Evolutionary conservation across 2,329 filamentous ascomycete species (phyloP).

Genomic region (Colletotrichum phormii): DNA sequence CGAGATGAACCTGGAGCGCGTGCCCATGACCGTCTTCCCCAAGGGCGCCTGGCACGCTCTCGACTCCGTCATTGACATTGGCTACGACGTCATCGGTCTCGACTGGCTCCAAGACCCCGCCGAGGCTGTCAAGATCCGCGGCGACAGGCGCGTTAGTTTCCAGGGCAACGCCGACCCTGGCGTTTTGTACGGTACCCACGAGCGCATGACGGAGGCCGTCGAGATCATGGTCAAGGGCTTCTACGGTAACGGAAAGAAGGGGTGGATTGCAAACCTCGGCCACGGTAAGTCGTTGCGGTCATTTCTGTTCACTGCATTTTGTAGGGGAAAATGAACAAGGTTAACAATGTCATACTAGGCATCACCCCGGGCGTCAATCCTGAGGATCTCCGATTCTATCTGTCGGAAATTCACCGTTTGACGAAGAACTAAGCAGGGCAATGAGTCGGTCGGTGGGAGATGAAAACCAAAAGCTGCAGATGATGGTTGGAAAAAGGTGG

Average conservation of each 20-base stretch:
- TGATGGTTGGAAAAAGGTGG: not conserved
- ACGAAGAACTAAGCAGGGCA: slow-evolving; percentile 54
- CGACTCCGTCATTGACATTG: slow-evolving; percentile 85
- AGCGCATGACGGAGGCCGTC: slow-evolving; percentile 84
- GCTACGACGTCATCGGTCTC: slow-evolving; percentile 93
- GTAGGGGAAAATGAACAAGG: not conserved
- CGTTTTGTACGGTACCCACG: slow-evolving; percentile 85
- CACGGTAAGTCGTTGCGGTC: slow-evolving; percentile 73
- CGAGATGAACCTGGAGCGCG: slow-evolving; percentile 79
- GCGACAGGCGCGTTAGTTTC: slow-evolving; percentile 79
- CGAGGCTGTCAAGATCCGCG: slow-evolving; percentile 83
- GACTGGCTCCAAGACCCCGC: slow-evolving; percentile 95
- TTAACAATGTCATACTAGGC: slow-evolving; percentile 60
- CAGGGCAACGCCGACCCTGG: slow-evolving; percentile 98
- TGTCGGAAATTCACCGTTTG: slow-evolving; percentile 87
- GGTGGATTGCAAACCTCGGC: slow-evolving; percentile 97
- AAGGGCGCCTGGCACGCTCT: slow-evolving; percentile 98
- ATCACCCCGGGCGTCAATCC: slow-evolving; percentile 96
- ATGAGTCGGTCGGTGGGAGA: not conserved
- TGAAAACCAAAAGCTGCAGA: not conserved
- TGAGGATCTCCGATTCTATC: slow-evolving; percentile 92
- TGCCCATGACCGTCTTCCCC: slow-evolving; percentile 98
- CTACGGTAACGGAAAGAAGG: slow-evolving; percentile 78
- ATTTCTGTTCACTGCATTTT: not conserved
- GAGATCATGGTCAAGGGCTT: slow-evolving; percentile 91